Evolutionary conservation across 805 yeast genomes (phyloP), one percentile per base, ranked within the genome.

Genomic region (Candida vartiovaarae): DNA sequence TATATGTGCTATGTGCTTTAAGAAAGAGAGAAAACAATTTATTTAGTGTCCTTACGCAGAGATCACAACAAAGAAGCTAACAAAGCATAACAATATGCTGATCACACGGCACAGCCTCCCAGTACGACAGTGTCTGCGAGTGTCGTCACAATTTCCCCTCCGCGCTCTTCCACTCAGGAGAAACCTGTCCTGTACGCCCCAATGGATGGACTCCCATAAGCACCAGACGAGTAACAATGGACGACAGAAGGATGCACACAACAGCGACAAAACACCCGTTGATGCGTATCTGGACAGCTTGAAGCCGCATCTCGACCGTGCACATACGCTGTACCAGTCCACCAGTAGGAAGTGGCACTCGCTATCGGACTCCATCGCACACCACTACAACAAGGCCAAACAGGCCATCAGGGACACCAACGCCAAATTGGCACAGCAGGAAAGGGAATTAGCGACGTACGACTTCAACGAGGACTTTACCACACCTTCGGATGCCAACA

Each of bases 331-430:
- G 20, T 58, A 56, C 29, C 39, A 43, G 3, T 47, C 49, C 3
- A 47, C 59, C 0, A 47, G 44, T 34, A 34, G 32, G 20, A 49
- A 51, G 36, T 20, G 53, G 2, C 41, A 44, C 20, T 42, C 37
- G 9, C 38, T 51, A 9, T 39, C 45, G 3, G 43, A 39, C 0
- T 52, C 60, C 0, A 9, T 54, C 23, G 53, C 47, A 34, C 48
- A 47, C 38, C 62, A 58, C 34, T 38, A 35, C 27, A 47, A 41
- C 24, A 55, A 62, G 39, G 67, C 70, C 23, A 64, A 55, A 33
- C 49, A 53, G 8, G 62, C 72, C 2, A 55, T 68, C n/a, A 55
- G 51, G 36, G 62, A 60, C 23, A 71, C 69, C 2, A 67, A 68
- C 40, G 59, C 45, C 33, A 68, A 62, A 43, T 48, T 66, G 8